Base-by-base conservation (phyloP, 768 basidiomycete species). In the Pleurotus tuoliensis region DNA sequence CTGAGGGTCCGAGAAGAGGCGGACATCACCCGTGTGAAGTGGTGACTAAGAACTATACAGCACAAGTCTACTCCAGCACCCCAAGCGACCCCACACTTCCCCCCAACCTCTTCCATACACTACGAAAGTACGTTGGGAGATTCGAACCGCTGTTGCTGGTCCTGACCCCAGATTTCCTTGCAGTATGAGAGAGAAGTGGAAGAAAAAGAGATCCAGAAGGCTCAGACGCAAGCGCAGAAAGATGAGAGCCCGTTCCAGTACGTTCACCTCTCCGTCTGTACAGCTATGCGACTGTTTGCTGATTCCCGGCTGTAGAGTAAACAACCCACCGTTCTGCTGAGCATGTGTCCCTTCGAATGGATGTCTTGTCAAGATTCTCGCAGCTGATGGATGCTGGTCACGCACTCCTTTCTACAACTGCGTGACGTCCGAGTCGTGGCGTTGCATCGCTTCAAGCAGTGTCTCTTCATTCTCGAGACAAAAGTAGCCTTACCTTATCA, bases 181-280 rank as follows among this genome's bases (percentile, higher is more conserved):
- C 54, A 88, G 83, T 62, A 93, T 92, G 91, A 91, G 91, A 90
- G 91, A 92, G 76, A 93, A 93, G 87, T 93, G 91, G 91, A 92
- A 92, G 86, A 94, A 94, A 79, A 94, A 94, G 82, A 83, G 91
- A 71, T 91, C 91, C 62, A 86, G 91, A 72, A 90, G 92, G 71
- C 92, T 94, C 78, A 82, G 92, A 71, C 88, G 91, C 75, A 94
- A 94, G 70, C 89, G 91, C 81, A 87, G 91, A 88, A 94, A 94
- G 51, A 53, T 53, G 51, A 53, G 51, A 53, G 51, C 51, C 18
- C 51, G 51, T 41, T 53, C 51, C 51, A 53, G 51, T 53, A 41
- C 51, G 51, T 53, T 30, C 30, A 11, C 30, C 30, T 25, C 8
- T 34, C 9, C 30, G 11, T 11, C 30, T 9, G 30, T 11, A 11